Base-by-base conservation (phyloP, 2,329 filamentous ascomycete species). In the Paecilomyces fulvus region DNA sequence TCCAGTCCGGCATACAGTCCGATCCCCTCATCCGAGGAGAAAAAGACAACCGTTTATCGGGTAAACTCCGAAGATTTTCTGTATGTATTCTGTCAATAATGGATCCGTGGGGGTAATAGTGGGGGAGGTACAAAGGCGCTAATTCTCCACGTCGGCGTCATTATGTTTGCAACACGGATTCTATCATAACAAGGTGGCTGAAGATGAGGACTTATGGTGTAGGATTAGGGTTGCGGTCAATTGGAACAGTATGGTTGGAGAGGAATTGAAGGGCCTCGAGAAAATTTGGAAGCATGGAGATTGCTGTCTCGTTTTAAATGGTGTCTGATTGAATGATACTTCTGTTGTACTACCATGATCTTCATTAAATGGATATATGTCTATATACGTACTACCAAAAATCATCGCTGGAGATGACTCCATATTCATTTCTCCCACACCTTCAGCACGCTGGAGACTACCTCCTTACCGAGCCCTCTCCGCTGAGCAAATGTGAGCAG, bases 371-470 rank as follows among this genome's bases (percentile, higher is more conserved):
- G 14, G 14, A 20, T 17, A 20, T 17, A 43, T 17, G 5, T 43
- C 37, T 43, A 43, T 43, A 43, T 43, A 43, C 37, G 17, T 43
- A 43, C 17, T 7, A 20, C 37, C 37, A 17, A 43, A 3, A 43
- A 17, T 17, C 14, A 17, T n/a, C 17, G n/a, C 14, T 20, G 2
- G 25, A 28, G 25, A 28, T 17, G 20, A 2, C 9, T 6, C 2
- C 37, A 7, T 43, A n/a, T 12, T 4, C 20, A 62, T 8, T 55
- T 55, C 23, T 66, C 67, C 65, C 68, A 73, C 17, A 67, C 61
- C 31, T 65, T 65, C 30, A 73, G 63, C 51, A 74, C 68, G 51
- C 66, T 69, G 6, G 68, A 64, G 33, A 66, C 68, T 1, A 65
- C 63, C 55, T 66, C 63, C 2, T 51, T 62, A 7, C 70, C 72